Percentiles rank a stretch among this genome's conserved stretches.
These are phyloP conservation scores for Tulasnella sp. DNA, from an alignment of 768 basidiomycete genomes.

Conservation along the genomic window DNA sequence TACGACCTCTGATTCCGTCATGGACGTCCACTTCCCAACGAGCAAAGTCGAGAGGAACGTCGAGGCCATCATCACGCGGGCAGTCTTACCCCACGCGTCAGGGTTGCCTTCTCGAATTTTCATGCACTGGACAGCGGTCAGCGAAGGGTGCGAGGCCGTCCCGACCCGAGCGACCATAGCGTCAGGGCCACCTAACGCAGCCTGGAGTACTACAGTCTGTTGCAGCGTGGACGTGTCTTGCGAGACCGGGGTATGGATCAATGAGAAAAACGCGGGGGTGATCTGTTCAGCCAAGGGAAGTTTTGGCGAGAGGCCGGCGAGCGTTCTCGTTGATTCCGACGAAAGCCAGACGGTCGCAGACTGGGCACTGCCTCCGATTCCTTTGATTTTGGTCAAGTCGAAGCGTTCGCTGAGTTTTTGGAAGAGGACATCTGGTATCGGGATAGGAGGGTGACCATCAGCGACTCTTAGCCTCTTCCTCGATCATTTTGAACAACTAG, in stretches of 20 bases:
- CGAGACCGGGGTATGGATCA: slow-evolving; percentile 65
- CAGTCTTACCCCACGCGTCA: slow-evolving; percentile 72
- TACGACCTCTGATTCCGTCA: slow-evolving; percentile 70
- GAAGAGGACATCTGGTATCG: slow-evolving; percentile 56
- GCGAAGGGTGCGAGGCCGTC: slow-evolving; percentile 59
- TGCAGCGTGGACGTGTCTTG: slow-evolving; percentile 76
- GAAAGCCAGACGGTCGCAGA: slow-evolving; percentile 85
- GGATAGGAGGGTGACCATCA: slow-evolving; percentile 23
- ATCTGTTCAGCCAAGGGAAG: slow-evolving; percentile 64
- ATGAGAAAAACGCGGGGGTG: slow-evolving; percentile 54
- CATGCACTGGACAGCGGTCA: slow-evolving; percentile 66
- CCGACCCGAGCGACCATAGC: slow-evolving; percentile 70
- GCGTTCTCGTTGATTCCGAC: slow-evolving; percentile 60
- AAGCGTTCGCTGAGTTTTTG: slow-evolving; percentile 64
- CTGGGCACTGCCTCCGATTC: slow-evolving; percentile 67
- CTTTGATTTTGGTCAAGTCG: slow-evolving; percentile 62
- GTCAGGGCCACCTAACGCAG: slow-evolving; percentile 69
- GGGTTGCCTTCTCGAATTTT: slow-evolving; percentile 73
- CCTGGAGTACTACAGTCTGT: slow-evolving; percentile 67
- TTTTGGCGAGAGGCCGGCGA: slow-evolving; percentile 65
- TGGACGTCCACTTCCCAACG: slow-evolving; percentile 56
- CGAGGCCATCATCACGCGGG: slow-evolving; percentile 67
- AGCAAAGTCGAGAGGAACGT: slow-evolving; percentile 51
- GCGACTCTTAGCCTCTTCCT: neutral
- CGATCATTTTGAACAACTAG: neutral